Conservation (phyloP, 306 rosid genomes). For the Prunus armeniaca region DNA sequence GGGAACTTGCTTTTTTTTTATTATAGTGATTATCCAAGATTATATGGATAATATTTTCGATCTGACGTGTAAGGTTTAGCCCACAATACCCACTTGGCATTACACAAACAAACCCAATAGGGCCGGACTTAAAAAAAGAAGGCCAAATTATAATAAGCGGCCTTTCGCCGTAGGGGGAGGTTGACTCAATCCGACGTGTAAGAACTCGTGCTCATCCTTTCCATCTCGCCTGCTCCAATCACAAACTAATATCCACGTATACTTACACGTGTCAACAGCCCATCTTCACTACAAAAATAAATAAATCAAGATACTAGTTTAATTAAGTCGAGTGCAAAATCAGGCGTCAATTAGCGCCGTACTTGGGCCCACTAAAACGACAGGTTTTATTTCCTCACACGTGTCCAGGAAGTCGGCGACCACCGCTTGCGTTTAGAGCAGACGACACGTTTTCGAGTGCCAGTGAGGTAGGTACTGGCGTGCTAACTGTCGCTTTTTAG, state of each 20-base stretch:
- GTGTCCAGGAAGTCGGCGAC: no score
- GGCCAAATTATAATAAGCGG: background rate
- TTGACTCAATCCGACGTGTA: background rate
- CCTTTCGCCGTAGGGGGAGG: background rate
- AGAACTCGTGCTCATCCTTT: background rate
- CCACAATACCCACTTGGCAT: background rate
- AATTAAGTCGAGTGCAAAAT: background rate
- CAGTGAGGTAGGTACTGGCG: background rate
- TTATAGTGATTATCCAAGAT: background rate
- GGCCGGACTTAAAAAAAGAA: background rate
- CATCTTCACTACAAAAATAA: background rate
- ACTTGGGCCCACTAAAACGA: background rate
- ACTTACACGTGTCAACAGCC: background rate
- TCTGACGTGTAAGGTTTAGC: constrained; percentile 36
- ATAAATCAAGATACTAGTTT: background rate
- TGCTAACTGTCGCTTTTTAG: background rate
- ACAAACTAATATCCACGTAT: background rate
- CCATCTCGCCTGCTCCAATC: background rate
- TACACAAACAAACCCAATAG: background rate
- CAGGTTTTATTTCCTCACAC: no score
- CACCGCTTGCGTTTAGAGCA: no score
- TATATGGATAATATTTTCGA: background rate
- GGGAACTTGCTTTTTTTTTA: background rate
- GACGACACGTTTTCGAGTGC: background rate
- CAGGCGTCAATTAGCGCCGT: background rate